Base-by-base conservation (phyloP, 2,329 filamentous ascomycete species). In the Pseudogymnoascus sp. region DNA sequence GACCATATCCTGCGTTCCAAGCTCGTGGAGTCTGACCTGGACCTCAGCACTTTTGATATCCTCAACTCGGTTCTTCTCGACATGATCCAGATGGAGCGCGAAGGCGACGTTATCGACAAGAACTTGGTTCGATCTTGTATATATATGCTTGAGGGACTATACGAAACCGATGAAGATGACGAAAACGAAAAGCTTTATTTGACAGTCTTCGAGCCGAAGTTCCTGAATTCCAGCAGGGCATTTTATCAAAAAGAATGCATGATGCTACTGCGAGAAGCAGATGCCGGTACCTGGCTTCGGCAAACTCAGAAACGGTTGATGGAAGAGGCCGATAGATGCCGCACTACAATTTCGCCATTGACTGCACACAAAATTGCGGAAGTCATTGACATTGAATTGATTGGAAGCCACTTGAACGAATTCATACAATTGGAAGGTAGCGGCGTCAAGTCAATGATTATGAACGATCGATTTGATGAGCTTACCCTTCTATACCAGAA, bases 61-160 rank as follows among this genome's bases (percentile, higher is more conserved):
- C 79, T 97, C 26, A 90, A 90, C 70, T 85, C 86, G 5, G 90
- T 96, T 13, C 83, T 97, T 31, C 82, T 97, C 2, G 93, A 96
- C 67, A 90, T 97, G 76, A 89, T 99, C 68, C 86, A 89, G 66
- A 92, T 97, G 87, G 95, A 97, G 75, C 83, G 95, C 28, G 87
- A 92, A 64, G 95, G 93, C 28, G 92, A 97, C 70, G 84, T 91
- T 13, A 93, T 97, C 65, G 90, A 97, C 74, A 87, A 90, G 69
- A 83, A 85, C 36, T 80, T 96, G 4, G 85, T 97, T 69, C 89
- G 91, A 68, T 88, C 90, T 61, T 93, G 91, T 73, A 84, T 91
- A 2, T 87, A 89, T 69, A 97, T 99, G 92, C 82, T 99, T 5
- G 93, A 96, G 72, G 86, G 86, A 7, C 80, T 99, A 0, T 96